Evolutionary conservation across 495 filamentous ascomycete species (phyloP).

Genomic region (Lasiosphaeria hispida): DNA sequence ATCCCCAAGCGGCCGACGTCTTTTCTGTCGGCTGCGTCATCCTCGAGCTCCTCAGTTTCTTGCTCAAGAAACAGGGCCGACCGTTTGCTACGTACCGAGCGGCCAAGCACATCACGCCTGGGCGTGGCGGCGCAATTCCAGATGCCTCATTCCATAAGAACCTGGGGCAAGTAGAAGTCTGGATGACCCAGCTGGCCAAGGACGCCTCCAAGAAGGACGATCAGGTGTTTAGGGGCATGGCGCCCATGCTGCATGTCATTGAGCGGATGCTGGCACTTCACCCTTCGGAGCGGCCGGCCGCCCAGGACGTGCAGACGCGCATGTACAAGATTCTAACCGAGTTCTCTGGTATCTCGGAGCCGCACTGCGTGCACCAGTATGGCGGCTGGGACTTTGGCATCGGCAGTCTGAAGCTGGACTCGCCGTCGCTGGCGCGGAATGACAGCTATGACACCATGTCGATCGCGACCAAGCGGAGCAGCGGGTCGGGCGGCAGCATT

Average conservation of each 20-base stretch:
- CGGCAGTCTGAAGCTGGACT: constrained; percentile 24
- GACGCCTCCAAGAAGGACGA: constrained; percentile 68
- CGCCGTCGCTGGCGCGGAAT: constrained; percentile 8
- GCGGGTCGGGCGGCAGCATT: constrained; percentile 4
- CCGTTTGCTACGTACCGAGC: constrained; percentile 73
- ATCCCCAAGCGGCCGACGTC: constrained; percentile 61
- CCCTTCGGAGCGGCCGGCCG: constrained; percentile 46
- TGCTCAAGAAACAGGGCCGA: constrained; percentile 68
- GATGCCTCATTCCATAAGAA: constrained; percentile 86
- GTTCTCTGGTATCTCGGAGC: constrained; percentile 39
- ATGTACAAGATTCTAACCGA: constrained; percentile 48
- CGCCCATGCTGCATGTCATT: constrained; percentile 46
- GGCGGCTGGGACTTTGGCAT: constrained; percentile 35
- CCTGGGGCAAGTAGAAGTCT: constrained; percentile 68
- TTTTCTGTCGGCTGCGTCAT: constrained; percentile 74
- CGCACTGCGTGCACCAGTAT: constrained; percentile 45
- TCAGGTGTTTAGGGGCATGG: constrained; percentile 43
- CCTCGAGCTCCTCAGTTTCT: constrained; percentile 65
- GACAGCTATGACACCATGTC: constrained; percentile 22
- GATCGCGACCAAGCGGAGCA: constrained; percentile 22
- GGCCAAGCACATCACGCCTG: constrained; percentile 61
- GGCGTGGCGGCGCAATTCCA: constrained; percentile 64
- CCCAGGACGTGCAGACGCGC: constrained; percentile 42
- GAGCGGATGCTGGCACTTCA: constrained; percentile 44
- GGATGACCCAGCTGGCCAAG: constrained; percentile 68